phyloP scores from a whole-genome alignment of 2,329 filamentous ascomycete genomes.

The Fusarium caatingaense region DNA sequence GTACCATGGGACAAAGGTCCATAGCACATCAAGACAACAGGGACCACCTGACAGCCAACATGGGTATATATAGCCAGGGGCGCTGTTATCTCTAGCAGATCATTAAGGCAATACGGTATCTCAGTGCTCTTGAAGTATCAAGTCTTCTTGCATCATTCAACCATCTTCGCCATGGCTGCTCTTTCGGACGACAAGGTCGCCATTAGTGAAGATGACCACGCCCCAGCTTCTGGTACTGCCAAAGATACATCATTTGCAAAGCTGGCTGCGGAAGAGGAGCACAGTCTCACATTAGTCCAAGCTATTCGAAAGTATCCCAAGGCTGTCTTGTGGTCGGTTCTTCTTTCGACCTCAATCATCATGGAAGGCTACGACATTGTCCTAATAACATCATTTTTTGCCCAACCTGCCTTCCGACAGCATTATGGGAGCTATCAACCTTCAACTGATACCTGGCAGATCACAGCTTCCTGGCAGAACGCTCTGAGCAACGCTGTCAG shows the following conservation, averaged over 20 bases:
- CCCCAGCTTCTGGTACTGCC: neutral
- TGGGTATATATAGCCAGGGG: constrained; percentile 20
- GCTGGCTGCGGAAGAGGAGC: constrained; percentile 31
- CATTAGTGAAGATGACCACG: constrained; percentile 34
- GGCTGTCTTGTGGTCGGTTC: constrained; percentile 29
- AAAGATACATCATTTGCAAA: constrained; percentile 32
- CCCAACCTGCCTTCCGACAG: constrained; percentile 47
- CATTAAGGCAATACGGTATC: neutral
- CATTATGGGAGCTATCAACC: constrained; percentile 40
- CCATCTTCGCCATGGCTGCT: constrained; percentile 2
- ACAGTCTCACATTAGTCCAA: constrained; percentile 26
- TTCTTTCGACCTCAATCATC: constrained; percentile 50
- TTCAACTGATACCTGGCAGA: constrained; percentile 13
- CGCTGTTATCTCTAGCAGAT: neutral
- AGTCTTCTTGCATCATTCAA: neutral
- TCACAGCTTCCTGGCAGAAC: constrained; percentile 29
- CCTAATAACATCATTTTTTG: constrained; percentile 48
- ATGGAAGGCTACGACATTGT: constrained; percentile 52
- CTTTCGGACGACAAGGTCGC: constrained; percentile 29
- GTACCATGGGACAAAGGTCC: neutral
- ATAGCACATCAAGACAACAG: neutral
- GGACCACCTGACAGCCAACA: neutral
- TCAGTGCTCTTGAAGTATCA: too few relatives aligned
- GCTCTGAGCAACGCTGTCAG: constrained; percentile 25
- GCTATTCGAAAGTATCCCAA: constrained; percentile 30